Evolutionary conservation across 164 flowering plant genomes (phyloP).

Genomic region (Buxus sempervirens): DNA sequence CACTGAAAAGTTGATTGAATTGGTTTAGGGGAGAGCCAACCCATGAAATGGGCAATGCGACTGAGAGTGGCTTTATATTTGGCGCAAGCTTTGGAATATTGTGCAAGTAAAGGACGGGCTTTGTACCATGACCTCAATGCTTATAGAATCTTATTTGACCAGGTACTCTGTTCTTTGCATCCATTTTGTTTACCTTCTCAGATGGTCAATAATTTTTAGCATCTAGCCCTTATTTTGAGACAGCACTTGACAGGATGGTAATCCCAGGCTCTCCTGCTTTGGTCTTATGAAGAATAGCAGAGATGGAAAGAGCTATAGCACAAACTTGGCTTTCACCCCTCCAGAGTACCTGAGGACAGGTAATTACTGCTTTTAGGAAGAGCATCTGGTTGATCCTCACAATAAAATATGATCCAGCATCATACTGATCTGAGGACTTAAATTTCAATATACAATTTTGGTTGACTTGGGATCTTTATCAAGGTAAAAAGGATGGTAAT

Average conservation of each 20-base stretch:
- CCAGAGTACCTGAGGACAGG: conserved; percentile 68
- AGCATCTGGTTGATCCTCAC: background rate
- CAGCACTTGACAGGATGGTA: conserved; percentile 39
- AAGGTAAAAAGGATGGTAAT: background rate
- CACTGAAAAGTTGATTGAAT: background rate
- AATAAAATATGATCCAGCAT: background rate
- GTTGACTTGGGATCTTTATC: too few species aligned
- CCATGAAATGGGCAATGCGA: conserved; percentile 99
- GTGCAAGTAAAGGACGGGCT: conserved; percentile 81
- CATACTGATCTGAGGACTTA: conserved; percentile 5
- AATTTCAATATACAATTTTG: background rate
- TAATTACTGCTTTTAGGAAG: background rate
- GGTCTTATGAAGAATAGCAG: conserved; percentile 72
- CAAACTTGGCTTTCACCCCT: conserved; percentile 74
- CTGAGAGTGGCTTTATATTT: conserved; percentile 59
- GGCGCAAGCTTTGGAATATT: conserved; percentile 21
- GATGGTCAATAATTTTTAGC: background rate
- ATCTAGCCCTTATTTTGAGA: conserved; percentile 5
- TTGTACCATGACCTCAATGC: conserved; percentile 95
- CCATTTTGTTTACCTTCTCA: background rate
- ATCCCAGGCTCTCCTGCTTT: conserved; percentile 69
- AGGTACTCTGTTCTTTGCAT: conserved; percentile 24
- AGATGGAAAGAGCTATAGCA: conserved; percentile 74
- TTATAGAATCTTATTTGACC: conserved; percentile 68
- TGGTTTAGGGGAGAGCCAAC: conserved; percentile 77